Base-by-base conservation (phyloP, 305 asterid genomes). In the Plantago coronopus region DNA sequence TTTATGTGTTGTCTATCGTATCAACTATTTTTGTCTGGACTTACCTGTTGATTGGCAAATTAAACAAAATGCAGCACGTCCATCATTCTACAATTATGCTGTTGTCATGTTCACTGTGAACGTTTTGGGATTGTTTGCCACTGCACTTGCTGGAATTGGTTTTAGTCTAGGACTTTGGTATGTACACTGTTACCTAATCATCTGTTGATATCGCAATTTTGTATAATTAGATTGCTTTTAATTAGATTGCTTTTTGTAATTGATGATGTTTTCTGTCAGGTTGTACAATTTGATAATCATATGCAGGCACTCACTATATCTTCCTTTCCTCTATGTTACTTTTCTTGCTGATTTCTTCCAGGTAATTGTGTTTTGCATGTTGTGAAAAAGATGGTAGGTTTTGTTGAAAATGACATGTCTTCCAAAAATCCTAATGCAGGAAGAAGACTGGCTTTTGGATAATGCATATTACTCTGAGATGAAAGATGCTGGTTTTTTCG, bases 361-460 rank as follows among this genome's bases (percentile, higher is more conserved):
- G 95, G 96, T 88, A 84, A 76, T 61, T 19, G 38, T 42, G 4
- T 13, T 8, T 59, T 61, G 48, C 12, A 27, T 53, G n/a, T 14
- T 31, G 5, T 54, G 58, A 14, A 59, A 38, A 16, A 53, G 65
- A 64, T 20, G 34, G 31, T 54, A 19, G 37, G 40, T 47, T 54
- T 40, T 15, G 17, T 31, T 48, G 20, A 14, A 37, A 7, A 43
- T 42, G 31, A 48, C 57, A 31, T 17, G 42, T 45, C 58, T 56
- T 57, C 59, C 16, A 37, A 2, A 43, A 31, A 20, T 54, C 46
- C 71, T 23, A 7, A 34, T 74, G 64, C 84, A 89, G 97, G 95
- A 89, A 73, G 91, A 89, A 77, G 98, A 91, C 67, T 91, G 94
- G 96, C 96, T 88, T 65, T 70, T 91, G 78, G 96, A 91, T 61